Evolutionary conservation across 148 eudicot species (phyloP).

Genomic region (Mesembryanthemum crystallinum): DNA sequence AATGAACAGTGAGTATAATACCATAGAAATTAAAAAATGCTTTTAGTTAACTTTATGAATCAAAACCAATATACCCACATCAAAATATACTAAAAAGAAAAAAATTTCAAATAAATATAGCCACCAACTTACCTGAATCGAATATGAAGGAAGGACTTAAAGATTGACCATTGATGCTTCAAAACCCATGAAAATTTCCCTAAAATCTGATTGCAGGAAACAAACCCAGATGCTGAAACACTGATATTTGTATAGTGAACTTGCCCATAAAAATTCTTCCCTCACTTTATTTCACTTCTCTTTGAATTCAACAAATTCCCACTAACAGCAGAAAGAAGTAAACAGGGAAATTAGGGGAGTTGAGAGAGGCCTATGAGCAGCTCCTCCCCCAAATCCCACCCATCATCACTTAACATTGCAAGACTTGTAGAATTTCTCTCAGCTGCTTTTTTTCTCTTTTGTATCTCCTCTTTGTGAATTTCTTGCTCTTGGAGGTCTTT

Average conservation of each 20-base stretch:
- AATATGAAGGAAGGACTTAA: constrained; percentile 7
- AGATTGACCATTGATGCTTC: constrained; percentile 8
- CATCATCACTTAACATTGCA: constrained; percentile 38
- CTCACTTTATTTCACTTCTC: constrained; percentile 18
- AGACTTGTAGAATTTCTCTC: constrained; percentile 14
- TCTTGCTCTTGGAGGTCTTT: neutral
- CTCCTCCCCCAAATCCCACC: constrained; percentile 57
- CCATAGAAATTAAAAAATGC: neutral
- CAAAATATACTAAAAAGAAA: neutral
- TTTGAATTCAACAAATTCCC: neutral
- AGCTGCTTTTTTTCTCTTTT: neutral
- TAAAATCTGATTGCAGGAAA: constrained; percentile 9
- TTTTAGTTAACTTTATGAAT: neutral
- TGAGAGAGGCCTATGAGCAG: constrained; percentile 47
- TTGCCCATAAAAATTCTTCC: constrained; percentile 5
- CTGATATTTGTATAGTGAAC: neutral
- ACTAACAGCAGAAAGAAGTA: neutral
- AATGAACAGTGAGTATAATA: neutral
- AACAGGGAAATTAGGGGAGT: constrained; percentile 25
- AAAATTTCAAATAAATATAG: neutral
- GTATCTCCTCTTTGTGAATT: neutral
- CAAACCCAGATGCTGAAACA: constrained; percentile 28
- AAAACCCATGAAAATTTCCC: constrained; percentile 9
- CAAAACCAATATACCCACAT: constrained; percentile 10
- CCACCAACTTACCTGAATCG: constrained; percentile 15